phyloP scores from a whole-genome alignment of 1,284 basidiomycete species.

The Tranzscheliella williamsii region DNA sequence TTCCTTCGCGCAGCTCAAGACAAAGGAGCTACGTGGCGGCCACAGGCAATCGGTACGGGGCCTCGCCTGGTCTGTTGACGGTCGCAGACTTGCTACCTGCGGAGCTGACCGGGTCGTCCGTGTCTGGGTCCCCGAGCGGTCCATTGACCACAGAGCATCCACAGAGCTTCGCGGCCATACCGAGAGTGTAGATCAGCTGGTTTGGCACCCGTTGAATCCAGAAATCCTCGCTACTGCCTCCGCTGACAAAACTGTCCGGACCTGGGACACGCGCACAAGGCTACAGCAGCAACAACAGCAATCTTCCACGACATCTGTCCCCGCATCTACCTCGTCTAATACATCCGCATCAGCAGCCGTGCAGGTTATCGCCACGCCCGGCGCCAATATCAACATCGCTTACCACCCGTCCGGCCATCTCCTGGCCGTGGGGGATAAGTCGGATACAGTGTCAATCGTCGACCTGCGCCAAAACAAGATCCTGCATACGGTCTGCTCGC shows the following conservation, averaged over 20 bases:
- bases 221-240: constrained; percentile 48
- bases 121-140: constrained; percentile 51
- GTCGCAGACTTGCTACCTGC: constrained; percentile 47
- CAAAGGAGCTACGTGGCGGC: constrained; percentile 35
- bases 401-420: constrained; percentile 45
- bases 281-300: background rate
- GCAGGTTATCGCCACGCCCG: constrained; percentile 19
- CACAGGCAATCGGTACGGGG: constrained; percentile 40
- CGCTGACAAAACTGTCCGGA: constrained; percentile 47
- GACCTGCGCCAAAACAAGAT: constrained; percentile 22
- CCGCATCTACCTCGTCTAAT: background rate
- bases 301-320: background rate
- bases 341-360: background rate
- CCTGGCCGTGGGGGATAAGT: constrained; percentile 52
- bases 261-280: constrained; percentile 46
- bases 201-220: constrained; percentile 45
- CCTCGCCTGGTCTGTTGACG: constrained; percentile 49
- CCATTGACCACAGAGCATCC: constrained; percentile 43
- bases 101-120: constrained; percentile 37
- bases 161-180: constrained; percentile 52
- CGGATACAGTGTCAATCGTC: constrained; percentile 49
- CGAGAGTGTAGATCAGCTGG: constrained; percentile 52
- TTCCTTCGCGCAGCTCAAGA: constrained; percentile 8
- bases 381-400: constrained; percentile 50
- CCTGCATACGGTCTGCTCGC: constrained; percentile 30